Percentiles rank a stretch among this genome's conserved stretches.
phyloP scores from a whole-genome alignment of 2,329 filamentous ascomycete genomes.

The Aureobasidium zeae region DNA sequence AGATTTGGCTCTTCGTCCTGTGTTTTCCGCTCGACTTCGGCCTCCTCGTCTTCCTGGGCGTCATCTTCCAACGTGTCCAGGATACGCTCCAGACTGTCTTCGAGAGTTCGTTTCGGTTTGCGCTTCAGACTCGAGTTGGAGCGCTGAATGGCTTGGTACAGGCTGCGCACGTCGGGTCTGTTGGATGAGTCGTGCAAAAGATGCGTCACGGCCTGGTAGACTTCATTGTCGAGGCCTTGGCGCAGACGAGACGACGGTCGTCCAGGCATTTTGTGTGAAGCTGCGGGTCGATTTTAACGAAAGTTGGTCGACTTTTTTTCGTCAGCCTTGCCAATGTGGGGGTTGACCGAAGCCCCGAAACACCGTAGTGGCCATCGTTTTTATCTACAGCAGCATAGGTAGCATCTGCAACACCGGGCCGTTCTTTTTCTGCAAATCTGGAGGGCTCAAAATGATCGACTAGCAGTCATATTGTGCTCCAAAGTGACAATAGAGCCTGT shows the following conservation, averaged over 20 bases:
- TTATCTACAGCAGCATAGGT: too few relatives aligned
- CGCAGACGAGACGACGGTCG: conserved; percentile 1
- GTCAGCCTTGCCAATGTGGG: not conserved
- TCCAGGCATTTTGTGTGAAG: conserved; percentile 2
- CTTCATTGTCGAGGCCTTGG: conserved; percentile 36
- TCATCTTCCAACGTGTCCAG: conserved; percentile 62
- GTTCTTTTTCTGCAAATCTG: too few relatives aligned
- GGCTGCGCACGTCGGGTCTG: conserved; percentile 46
- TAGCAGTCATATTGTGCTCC: too few relatives aligned
- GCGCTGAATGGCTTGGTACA: conserved; percentile 71
- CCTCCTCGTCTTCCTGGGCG: conserved; percentile 46
- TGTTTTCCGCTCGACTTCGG: conserved; percentile 37
- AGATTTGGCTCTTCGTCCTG: conserved; percentile 39
- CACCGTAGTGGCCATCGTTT: conserved; percentile 8
- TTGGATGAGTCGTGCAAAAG: conserved; percentile 55
- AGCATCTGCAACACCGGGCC: too few relatives aligned
- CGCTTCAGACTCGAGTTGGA: conserved; percentile 83
- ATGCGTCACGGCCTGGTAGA: conserved; percentile 73
- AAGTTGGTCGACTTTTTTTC: conserved; percentile 11
- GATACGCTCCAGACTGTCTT: conserved; percentile 78
- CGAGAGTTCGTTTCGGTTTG: conserved; percentile 68
- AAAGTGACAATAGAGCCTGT: too few relatives aligned
- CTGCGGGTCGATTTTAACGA: not conserved
- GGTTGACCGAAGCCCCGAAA: not conserved
- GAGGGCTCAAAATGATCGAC: too few relatives aligned